A percentile compares a stretch with the other conserved stretches of the same genome.
phyloP scores from a whole-genome alignment of 176 grass and related monocot genomes.

The Puya raimondii region DNA sequence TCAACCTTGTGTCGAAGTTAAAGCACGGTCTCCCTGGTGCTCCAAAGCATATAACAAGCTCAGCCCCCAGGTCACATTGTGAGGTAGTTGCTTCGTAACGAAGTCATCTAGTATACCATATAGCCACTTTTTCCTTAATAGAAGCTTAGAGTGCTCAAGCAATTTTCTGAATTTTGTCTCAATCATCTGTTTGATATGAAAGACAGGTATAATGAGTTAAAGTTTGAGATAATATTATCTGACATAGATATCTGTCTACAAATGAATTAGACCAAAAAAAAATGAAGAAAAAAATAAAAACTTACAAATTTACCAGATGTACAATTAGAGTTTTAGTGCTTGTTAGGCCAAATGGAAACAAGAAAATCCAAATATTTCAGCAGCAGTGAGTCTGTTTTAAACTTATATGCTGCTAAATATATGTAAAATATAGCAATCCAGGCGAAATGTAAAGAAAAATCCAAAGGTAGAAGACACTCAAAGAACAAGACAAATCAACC shows the following conservation, averaged over 20 bases:
- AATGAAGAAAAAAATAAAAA: neutral
- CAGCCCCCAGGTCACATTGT: slow-evolving; percentile 97
- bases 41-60: slow-evolving; percentile 98
- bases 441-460: neutral
- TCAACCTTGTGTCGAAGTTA: slow-evolving; percentile 85
- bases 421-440: neutral
- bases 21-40: slow-evolving; percentile 90
- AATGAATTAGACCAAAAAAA: neutral
- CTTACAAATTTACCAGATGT: neutral
- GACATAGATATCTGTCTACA: neutral
- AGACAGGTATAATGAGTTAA: neutral
- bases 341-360: no score
- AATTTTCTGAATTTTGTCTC: slow-evolving; percentile 81
- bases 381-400: no score
- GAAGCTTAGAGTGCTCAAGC: slow-evolving; percentile 71
- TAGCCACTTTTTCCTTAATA: slow-evolving; percentile 85
- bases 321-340: no score
- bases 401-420: no score
- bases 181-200: slow-evolving; percentile 55
- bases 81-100: slow-evolving; percentile 93
- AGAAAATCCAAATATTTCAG: no score
- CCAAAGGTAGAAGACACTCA: neutral
- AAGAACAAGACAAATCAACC: neutral
- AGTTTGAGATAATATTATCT: neutral
- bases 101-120: slow-evolving; percentile 99